Evolutionary conservation across 768 basidiomycete genomes (phyloP), one percentile per base, ranked within the genome.

Genomic region (Chalciporus sphaerocephalus): DNA sequence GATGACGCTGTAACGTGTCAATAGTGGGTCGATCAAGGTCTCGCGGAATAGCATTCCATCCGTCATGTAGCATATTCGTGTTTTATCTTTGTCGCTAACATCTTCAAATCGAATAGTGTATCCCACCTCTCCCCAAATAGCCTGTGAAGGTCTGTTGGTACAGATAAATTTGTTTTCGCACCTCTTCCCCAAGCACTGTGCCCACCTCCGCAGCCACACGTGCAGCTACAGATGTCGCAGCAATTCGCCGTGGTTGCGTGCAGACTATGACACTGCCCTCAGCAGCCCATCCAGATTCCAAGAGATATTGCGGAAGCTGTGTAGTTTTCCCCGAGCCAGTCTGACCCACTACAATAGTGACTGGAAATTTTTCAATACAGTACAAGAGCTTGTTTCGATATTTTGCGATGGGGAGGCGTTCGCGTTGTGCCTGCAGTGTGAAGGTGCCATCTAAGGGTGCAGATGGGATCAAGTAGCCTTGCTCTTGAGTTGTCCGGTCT

Each of bases 261-360:
- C 93, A 97, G 5, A 86, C 93, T 57, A 96, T 88, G 6, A 92
- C 76, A 56, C 80, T 83, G 4, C 89, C 89, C 38, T 87, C 76
- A 2, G 75, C 64, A 11, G 92, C 86, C 93, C 93, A 95, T n/a
- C 92, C 92, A 6, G 88, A 81, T 72, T 98, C 92, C 47, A 86
- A 73, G 13, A 98, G 78, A 67, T 90, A 99, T 67, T 98, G 96
- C 2, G 96, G 95, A 36, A 99, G 76, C 66, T 99, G 95, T 52
- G 95, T 99, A 6, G 93, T 95, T 70, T 99, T 98, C 37, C 96
- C 96, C 47, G 90, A 96, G 3, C 96, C 96, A 0, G 96, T 98
- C 58, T 97, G 89, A 8, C 89, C 95, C 8, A 95, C 88, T 5
- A 98, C 83, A 40, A 97, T 90, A 2, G 85, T 75, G 8, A 93